These are phyloP conservation scores for Populus simonii DNA, from an alignment of 345 rosid genomes.

Conservation along the genomic window DNA sequence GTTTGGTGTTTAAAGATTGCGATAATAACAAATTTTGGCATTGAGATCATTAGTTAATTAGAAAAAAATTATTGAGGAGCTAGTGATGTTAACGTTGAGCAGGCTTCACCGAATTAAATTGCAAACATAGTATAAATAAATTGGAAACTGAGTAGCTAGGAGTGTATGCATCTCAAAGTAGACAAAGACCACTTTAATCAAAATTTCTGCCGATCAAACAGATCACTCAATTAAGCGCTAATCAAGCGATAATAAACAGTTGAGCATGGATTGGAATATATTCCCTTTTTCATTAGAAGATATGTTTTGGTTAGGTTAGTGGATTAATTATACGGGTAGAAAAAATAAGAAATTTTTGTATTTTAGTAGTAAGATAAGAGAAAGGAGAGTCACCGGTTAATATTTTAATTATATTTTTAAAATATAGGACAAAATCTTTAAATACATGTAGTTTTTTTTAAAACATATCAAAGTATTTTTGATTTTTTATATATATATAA, in stretches of 20 bases:
- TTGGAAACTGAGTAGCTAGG: neutral
- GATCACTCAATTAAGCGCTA: neutral
- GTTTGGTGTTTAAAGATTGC: no score
- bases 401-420: no score
- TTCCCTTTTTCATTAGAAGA: neutral
- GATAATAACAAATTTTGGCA: neutral
- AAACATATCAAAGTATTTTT: no score
- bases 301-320: neutral
- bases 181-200: neutral
- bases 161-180: neutral
- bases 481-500: no score
- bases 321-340: no score
- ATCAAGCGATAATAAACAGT: neutral
- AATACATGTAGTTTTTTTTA: no score
- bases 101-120: neutral
- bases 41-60: neutral
- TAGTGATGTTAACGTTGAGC: neutral
- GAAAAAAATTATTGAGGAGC: neutral
- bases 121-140: neutral
- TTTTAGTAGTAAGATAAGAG: no score
- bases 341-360: no score
- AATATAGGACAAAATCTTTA: no score
- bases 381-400: no score
- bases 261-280: neutral
- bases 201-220: neutral